Evolutionary conservation across 2,329 filamentous ascomycete species (phyloP), one percentile per base, ranked within the genome.

Genomic region (Diaporthe batatas): DNA sequence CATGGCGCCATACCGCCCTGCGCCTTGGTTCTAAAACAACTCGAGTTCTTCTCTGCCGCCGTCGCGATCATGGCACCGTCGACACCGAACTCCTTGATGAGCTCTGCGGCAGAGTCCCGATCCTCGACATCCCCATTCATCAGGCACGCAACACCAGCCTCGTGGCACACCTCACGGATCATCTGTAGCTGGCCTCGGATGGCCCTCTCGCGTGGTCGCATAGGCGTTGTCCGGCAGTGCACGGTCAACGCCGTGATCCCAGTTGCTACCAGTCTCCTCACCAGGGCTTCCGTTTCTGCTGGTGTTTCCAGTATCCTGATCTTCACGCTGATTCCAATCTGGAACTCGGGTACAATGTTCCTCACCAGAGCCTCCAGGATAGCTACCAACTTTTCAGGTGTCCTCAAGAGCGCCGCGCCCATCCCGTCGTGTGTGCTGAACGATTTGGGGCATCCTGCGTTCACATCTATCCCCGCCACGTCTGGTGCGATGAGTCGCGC

Each of bases 41-140:
- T 97, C 3, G 95, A 90, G 80, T 99, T 99, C 75, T 92, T 90
- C 85, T 99, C 96, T 1, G 96, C 96, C 4, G 94, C 89, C 3
- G 94, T 96, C 12, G 96, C 96, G 78, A 99, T 98, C 96, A 99
- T 99, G 74, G 94, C 96, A 7, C 95, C 96, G 79, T 98, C 95
- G 7, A 93, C 93, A n/a, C 91, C 92, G 79, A 90, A 98, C 80
- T 98, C 92, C 34, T 89, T 79, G 74, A 95, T 92, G 8, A 99
- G 86, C 73, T 86, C 81, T 10, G 93, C 79, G 0, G 91, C 96
- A 73, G 97, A 86, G 67, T 94, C 92, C 70, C 93, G 90, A 49
- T 86, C 90, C 70, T 88, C 90, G 0, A 99, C 95, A 79, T 99
- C 96, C 62, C 96, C 96, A 79, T 99, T 99, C 91, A 98, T 95